Base-by-base conservation (phyloP, 2,329 filamentous ascomycete species). In the Ramichloridium luteum region DNA sequence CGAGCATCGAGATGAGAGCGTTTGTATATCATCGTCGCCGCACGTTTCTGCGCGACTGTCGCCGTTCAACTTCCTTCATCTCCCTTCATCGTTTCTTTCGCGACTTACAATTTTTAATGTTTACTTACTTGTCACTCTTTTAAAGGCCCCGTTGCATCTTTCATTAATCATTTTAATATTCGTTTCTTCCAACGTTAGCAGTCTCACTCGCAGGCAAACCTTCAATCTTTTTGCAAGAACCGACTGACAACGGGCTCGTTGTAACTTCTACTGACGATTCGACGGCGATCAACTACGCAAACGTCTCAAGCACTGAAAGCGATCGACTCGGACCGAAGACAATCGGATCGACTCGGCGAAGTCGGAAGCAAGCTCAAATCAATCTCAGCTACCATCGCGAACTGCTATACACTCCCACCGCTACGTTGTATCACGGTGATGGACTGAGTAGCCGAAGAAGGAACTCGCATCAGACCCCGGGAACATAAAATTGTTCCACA, bases 121-220 rank as follows among this genome's bases (percentile, higher is more conserved):
- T n/a, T 23, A 8, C 8, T n/a, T n/a, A 8, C 8, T n/a, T 8
- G 20, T 23, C 20, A n/a, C 20, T 23, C 20, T 23, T 23, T 23
- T 8, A 23, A 8, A 23, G 8, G 8, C 20, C n/a, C n/a, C 8
- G 8, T 23, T n/a, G 20, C 20, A 23, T n/a, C n/a, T 23, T n/a
- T 23, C 20, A 23, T 23, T 23, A 23, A 23, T 23, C 20, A 23
- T 23, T 23, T 23, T 23, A 23, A 23, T 23, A 23, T 23, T n/a
- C 20, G 20, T 23, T 23, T 8, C 20, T 23, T 23, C 20, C 8
- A 23, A 23, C 8, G 20, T n/a, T 8, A 23, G n/a, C 20, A 23
- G 8, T 8, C 20, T 23, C 20, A n/a, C 20, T 23, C n/a, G 20
- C 20, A 8, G n/a, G n/a, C 8, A 8, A 23, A 23, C 8, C 20